phyloP scores from a whole-genome alignment of 148 eudicot species.

The Vaccinium vitisidaea region DNA sequence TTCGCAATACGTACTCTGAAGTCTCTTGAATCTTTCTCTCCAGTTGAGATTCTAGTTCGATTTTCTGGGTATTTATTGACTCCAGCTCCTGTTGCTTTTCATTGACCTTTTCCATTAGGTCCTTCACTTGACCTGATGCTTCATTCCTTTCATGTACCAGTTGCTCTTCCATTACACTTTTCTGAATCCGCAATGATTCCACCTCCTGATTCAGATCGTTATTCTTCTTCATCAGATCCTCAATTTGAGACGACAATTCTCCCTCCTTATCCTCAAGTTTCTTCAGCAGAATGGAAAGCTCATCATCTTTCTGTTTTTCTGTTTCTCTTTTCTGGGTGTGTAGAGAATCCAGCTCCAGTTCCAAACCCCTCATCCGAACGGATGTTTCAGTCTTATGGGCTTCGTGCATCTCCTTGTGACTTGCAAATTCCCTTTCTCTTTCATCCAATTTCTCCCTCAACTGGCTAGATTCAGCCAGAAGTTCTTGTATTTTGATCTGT shows the following conservation, averaged over 20 bases:
- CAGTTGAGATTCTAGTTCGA: constrained; percentile 47
- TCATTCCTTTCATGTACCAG: constrained; percentile 32
- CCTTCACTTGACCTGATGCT: constrained; percentile 43
- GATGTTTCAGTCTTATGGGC: constrained; percentile 15
- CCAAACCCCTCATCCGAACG: neutral
- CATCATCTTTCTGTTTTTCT: constrained; percentile 15
- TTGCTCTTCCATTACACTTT: constrained; percentile 47
- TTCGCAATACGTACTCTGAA: constrained; percentile 46
- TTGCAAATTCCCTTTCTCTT: constrained; percentile 12
- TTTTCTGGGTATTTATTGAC: constrained; percentile 38
- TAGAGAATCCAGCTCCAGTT: constrained; percentile 3
- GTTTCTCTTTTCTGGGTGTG: constrained; percentile 8
- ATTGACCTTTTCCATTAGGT: constrained; percentile 40
- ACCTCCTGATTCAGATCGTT: constrained; percentile 32
- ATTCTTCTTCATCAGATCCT: constrained; percentile 34
- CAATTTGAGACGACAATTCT: constrained; percentile 30
- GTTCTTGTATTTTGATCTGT: constrained; percentile 20
- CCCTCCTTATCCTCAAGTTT: constrained; percentile 11
- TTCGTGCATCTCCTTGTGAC: constrained; percentile 15
- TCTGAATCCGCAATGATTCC: constrained; percentile 37
- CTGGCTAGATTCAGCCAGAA: constrained; percentile 19
- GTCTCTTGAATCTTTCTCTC: constrained; percentile 52
- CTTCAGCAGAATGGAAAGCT: constrained; percentile 13
- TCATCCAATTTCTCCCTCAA: constrained; percentile 21
- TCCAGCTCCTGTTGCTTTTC: constrained; percentile 51